Conservation (phyloP, 2,329 filamentous ascomycete genomes). For the Dactylellina drechsleri region DNA sequence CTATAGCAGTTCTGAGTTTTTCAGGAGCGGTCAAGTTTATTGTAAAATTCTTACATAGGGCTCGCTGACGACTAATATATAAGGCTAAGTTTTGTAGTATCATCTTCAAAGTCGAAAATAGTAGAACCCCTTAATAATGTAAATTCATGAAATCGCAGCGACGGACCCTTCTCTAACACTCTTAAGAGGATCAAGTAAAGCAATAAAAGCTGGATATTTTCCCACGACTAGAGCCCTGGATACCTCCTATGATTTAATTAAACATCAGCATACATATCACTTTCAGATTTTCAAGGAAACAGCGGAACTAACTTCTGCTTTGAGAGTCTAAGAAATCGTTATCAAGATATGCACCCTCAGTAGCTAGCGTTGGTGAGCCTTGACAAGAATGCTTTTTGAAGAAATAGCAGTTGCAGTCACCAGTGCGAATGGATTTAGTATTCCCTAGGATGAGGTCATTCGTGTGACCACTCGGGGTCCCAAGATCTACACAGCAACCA, state of each 20-base stretch:
- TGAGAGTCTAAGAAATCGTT: constrained; percentile 15
- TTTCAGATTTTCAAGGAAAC: neutral
- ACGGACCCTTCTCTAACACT: no score
- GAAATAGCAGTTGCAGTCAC: constrained; percentile 16
- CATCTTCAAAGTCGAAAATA: no score
- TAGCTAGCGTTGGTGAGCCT: neutral
- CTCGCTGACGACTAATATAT: no score
- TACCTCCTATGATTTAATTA: neutral
- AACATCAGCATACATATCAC: neutral
- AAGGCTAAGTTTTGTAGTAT: no score
- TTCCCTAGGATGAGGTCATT: constrained; percentile 12
- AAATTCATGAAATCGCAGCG: no score
- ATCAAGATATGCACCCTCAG: neutral
- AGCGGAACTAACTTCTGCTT: constrained; percentile 15
- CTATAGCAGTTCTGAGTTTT: no score
- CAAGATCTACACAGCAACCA: constrained; percentile 21
- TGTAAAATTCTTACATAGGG: no score
- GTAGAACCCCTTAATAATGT: no score
- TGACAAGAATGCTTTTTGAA: constrained; percentile 12
- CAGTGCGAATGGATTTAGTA: constrained; percentile 22
- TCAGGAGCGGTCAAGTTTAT: no score
- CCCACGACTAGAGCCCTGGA: constrained; percentile 1
- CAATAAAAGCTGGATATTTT: constrained; percentile 25
- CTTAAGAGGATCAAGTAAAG: neutral
- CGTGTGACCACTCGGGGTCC: neutral